A percentile compares a stretch with the other conserved stretches of the same genome.
These are phyloP conservation scores for Babesia bigemina DNA, from an alignment of 169 alveolate species.

Conservation along the genomic window DNA sequence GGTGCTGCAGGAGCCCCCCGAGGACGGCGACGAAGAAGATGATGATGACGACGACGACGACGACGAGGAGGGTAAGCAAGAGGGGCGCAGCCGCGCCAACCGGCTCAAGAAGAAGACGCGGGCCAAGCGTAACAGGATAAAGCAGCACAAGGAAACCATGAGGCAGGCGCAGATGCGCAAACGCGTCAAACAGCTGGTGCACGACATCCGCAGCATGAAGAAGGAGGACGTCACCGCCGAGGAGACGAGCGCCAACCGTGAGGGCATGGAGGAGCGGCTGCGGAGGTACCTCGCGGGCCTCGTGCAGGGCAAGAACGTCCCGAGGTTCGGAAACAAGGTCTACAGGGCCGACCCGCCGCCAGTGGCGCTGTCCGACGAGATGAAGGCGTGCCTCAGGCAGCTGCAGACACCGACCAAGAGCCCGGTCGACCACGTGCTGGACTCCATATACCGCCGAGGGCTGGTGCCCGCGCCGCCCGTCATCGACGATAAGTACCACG, in stretches of 20 bases:
- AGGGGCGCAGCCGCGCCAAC: conserved; percentile 5
- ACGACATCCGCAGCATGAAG: conserved; percentile 44
- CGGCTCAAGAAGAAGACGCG: conserved; percentile 34
- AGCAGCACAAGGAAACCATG: conserved; percentile 25
- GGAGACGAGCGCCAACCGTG: background rate
- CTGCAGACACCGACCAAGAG: conserved; percentile 37
- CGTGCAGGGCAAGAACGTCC: conserved; percentile 18
- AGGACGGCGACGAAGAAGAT: background rate
- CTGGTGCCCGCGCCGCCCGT: conserved; percentile 64
- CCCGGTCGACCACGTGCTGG: conserved; percentile 40
- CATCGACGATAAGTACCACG: conserved; percentile 23
- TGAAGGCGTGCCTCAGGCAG: conserved; percentile 9
- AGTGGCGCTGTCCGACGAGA: conserved; percentile 47
- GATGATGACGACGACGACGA: conserved; percentile 6
- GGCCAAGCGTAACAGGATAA: conserved; percentile 46
- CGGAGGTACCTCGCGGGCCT: conserved; percentile 22
- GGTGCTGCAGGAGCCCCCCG: conserved; percentile 14
- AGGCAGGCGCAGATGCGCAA: conserved; percentile 33
- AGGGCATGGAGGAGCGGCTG: conserved; percentile 10
- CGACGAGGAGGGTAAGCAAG: conserved; percentile 19
- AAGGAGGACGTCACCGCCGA: background rate
- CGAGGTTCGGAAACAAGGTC: conserved; percentile 37
- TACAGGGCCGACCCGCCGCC: conserved; percentile 38
- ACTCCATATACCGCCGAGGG: conserved; percentile 60
- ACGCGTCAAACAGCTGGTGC: conserved; percentile 35